Percentiles rank a stretch among this genome's conserved stretches.
These are phyloP conservation scores for Telopea speciosissima DNA, from an alignment of 177 flowering plant species.

Conservation along the genomic window DNA sequence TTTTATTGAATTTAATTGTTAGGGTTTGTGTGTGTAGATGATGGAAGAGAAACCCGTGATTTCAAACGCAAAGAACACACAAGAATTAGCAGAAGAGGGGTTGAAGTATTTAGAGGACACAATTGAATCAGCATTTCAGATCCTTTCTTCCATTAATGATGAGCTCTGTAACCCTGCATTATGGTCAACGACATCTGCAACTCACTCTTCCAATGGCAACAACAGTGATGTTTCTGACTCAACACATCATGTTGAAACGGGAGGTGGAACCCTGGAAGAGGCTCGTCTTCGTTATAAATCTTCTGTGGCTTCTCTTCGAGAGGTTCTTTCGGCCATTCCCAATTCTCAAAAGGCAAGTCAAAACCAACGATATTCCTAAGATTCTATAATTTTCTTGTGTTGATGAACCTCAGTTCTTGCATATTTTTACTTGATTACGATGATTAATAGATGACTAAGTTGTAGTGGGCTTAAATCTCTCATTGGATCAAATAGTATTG, in stretches of 20 bases:
- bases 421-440: neutral
- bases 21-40: neutral
- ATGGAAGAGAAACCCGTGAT: constrained; percentile 1
- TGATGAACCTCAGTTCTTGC: neutral
- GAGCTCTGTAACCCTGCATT: constrained; percentile 84
- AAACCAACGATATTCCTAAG: neutral
- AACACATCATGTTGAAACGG: constrained; percentile 37
- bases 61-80: constrained; percentile 28
- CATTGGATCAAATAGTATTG: neutral
- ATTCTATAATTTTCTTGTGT: neutral
- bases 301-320: constrained; percentile 61
- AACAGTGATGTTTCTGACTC: constrained; percentile 14
- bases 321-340: constrained; percentile 60
- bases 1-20: no score
- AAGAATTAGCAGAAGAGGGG: constrained; percentile 69
- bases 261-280: constrained; percentile 77
- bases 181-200: constrained; percentile 46
- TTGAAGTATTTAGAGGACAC: constrained; percentile 79
- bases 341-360: constrained; percentile 44
- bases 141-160: constrained; percentile 86
- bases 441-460: neutral
- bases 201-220: constrained; percentile 10
- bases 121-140: constrained; percentile 65
- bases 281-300: constrained; percentile 71
- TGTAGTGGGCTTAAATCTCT: neutral